phyloP scores from a whole-genome alignment of 257 asterid genomes.

The Solanum piurae region DNA sequence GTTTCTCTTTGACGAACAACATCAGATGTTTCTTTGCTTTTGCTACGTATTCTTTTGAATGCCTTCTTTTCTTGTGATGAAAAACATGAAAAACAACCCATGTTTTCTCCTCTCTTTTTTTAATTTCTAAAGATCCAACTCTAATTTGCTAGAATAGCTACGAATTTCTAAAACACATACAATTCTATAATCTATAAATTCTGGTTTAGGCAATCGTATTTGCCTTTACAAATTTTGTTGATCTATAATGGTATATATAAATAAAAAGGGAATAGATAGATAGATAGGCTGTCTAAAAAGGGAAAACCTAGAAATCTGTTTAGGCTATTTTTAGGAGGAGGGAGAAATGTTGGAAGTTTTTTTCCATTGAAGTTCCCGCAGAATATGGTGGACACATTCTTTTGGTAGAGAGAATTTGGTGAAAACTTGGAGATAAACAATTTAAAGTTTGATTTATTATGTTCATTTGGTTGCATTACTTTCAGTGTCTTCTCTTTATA shows the following conservation, averaged over 20 bases:
- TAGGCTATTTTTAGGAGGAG: not conserved
- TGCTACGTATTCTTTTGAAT: not conserved
- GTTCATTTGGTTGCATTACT: not conserved
- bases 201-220: not conserved
- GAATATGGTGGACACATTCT: slow-evolving; percentile 19
- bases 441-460: not conserved
- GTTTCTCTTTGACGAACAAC: not conserved
- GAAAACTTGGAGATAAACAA: not conserved
- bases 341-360: not conserved
- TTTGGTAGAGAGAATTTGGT: slow-evolving; percentile 15
- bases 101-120: not conserved
- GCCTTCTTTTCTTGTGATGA: slow-evolving; percentile 10
- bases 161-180: not conserved
- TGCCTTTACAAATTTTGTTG: not conserved
- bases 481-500: not conserved
- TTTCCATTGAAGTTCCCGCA: slow-evolving; percentile 14
- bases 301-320: not conserved
- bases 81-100: slow-evolving; percentile 17
- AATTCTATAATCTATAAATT: not conserved
- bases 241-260: not conserved
- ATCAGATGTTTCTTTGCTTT: not conserved
- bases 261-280: not conserved
- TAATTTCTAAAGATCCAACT: not conserved
- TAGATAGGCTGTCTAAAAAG: not conserved
- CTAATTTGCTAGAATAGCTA: not conserved